Conservation (phyloP, 2,329 filamentous ascomycete species). For the Epichloe hybrida region DNA sequence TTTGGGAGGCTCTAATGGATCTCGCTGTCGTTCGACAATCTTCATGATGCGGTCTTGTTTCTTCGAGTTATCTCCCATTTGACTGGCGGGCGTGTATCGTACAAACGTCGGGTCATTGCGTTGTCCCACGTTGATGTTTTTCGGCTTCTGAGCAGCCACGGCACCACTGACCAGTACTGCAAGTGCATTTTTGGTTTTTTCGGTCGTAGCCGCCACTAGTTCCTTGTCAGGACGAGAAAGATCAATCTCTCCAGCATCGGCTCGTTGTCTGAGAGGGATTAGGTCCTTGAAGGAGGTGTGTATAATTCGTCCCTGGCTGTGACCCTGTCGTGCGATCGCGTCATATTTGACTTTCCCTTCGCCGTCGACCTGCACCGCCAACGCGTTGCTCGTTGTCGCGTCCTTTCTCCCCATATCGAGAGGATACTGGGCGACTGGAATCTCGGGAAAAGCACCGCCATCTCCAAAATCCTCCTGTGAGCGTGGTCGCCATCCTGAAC, state of each 20-base stretch:
- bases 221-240: slow-evolving; percentile 75
- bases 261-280: slow-evolving; percentile 84
- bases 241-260: slow-evolving; percentile 83
- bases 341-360: slow-evolving; percentile 95
- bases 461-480: slow-evolving; percentile 86
- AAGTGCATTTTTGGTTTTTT: slow-evolving; percentile 78
- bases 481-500: slow-evolving; percentile 82
- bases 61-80: slow-evolving; percentile 79
- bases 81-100: slow-evolving; percentile 86
- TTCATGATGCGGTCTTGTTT: slow-evolving; percentile 97
- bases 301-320: slow-evolving; percentile 69
- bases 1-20: slow-evolving; percentile 94
- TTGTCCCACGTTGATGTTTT: slow-evolving; percentile 75
- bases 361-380: slow-evolving; percentile 81
- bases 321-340: slow-evolving; percentile 81
- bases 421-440: slow-evolving; percentile 88
- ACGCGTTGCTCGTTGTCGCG: slow-evolving; percentile 62
- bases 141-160: slow-evolving; percentile 85
- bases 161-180: slow-evolving; percentile 72
- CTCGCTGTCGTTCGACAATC: slow-evolving; percentile 85
- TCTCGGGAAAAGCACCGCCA: slow-evolving; percentile 90
- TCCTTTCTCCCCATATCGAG: slow-evolving; percentile 85
- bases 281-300: slow-evolving; percentile 95
- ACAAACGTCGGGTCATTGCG: slow-evolving; percentile 85
- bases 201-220: slow-evolving; percentile 69